These are phyloP conservation scores for Trypanosoma avium DNA, from an alignment of 208 protist genomes.

Conservation along the genomic window DNA sequence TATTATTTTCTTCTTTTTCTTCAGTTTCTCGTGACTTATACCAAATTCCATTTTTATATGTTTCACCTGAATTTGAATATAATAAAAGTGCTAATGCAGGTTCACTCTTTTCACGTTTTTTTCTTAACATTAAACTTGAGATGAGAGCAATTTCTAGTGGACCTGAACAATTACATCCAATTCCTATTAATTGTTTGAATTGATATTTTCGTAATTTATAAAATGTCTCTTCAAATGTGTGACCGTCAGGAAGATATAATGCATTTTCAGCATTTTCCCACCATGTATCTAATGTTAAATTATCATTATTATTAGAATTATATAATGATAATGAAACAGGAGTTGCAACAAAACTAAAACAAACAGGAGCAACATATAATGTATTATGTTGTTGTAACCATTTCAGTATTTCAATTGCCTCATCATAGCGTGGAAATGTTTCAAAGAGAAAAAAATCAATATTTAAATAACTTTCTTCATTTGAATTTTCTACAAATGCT, in stretches of 20 bases:
- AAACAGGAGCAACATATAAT: slow-evolving; percentile 13
- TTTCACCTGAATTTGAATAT: slow-evolving; percentile 23
- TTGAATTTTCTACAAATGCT: slow-evolving; percentile 8
- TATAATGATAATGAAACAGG: neutral
- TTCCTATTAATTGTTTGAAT: neutral
- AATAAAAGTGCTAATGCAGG: slow-evolving; percentile 9
- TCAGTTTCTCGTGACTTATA: neutral
- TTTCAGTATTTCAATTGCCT: slow-evolving; percentile 12
- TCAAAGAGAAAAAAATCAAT: slow-evolving; percentile 24
- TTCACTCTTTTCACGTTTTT: slow-evolving; percentile 14
- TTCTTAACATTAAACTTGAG: slow-evolving; percentile 8
- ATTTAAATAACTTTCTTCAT: slow-evolving; percentile 10
- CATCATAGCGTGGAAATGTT: slow-evolving; percentile 20
- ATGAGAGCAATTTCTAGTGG: slow-evolving; percentile 22
- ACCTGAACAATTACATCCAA: slow-evolving; percentile 20
- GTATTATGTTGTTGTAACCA: slow-evolving; percentile 13
- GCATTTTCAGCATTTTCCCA: slow-evolving; percentile 2
- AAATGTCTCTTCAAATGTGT: slow-evolving; percentile 15
- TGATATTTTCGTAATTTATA: neutral
- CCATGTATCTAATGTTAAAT: slow-evolving; percentile 13
- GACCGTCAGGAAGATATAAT: slow-evolving; percentile 12
- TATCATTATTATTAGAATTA: neutral
- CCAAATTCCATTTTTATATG: slow-evolving; percentile 13
- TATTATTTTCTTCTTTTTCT: too few species aligned
- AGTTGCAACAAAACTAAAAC: slow-evolving; percentile 22